A percentile compares a stretch with the other conserved stretches of the same genome.
phyloP scores from a whole-genome alignment of 495 filamentous ascomycete species.

The Talaromyces nanjingensis region DNA sequence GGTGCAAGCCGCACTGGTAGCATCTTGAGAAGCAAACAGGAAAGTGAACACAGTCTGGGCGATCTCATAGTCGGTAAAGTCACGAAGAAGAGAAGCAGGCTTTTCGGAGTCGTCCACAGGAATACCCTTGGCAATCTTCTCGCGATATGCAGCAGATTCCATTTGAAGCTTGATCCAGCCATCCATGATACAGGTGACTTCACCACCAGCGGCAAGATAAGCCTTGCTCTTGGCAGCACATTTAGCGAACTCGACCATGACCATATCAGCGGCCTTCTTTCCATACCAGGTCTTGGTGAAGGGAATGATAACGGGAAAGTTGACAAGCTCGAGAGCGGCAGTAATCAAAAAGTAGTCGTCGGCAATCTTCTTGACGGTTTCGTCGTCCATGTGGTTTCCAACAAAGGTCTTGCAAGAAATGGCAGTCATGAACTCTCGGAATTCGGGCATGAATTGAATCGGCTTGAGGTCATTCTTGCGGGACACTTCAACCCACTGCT shows the following conservation, averaged over 20 bases:
- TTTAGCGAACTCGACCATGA: constrained; percentile 80
- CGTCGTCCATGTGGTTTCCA: constrained; percentile 87
- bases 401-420: constrained; percentile 94
- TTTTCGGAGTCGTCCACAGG: constrained; percentile 65
- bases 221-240: constrained; percentile 91
- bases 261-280: constrained; percentile 91
- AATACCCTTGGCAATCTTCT: constrained; percentile 62
- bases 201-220: constrained; percentile 85
- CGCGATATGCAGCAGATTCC: constrained; percentile 69
- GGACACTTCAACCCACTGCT: constrained; percentile 67
- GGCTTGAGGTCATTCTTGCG: constrained; percentile 59
- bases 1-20: constrained; percentile 84
- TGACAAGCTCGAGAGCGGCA: constrained; percentile 91
- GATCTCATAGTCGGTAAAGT: constrained; percentile 90
- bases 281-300: constrained; percentile 97
- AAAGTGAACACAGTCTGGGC: constrained; percentile 95
- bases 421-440: constrained; percentile 95
- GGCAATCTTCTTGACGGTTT: constrained; percentile 86
- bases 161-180: constrained; percentile 84
- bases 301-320: constrained; percentile 96
- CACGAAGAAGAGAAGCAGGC: constrained; percentile 71
- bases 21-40: constrained; percentile 96
- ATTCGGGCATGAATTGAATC: constrained; percentile 80
- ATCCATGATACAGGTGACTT: constrained; percentile 88
- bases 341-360: constrained; percentile 97